Percentiles rank a stretch among this genome's conserved stretches.
phyloP scores from a whole-genome alignment of 768 basidiomycete genomes.

The Suillus decipiens region DNA sequence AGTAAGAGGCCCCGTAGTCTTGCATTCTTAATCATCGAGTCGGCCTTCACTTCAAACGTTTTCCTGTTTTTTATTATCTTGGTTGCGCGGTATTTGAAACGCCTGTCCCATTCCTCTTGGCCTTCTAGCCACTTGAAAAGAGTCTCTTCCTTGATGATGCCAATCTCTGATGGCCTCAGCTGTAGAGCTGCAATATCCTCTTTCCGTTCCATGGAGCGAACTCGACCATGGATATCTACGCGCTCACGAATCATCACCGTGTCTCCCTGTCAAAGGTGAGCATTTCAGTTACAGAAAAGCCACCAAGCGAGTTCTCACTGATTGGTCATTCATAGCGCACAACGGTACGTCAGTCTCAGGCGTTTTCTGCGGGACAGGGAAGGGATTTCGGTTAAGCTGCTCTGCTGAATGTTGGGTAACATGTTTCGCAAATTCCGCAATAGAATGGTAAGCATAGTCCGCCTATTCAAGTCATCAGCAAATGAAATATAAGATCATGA shows the following conservation, averaged over 20 bases:
- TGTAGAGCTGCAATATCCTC: slow-evolving; percentile 54
- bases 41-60: slow-evolving; percentile 48
- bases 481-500: not conserved
- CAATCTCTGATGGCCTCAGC: slow-evolving; percentile 57
- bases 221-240: slow-evolving; percentile 59
- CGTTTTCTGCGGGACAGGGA: slow-evolving; percentile 38
- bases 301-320: not conserved
- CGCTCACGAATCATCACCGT: slow-evolving; percentile 70
- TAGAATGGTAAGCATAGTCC: slow-evolving; percentile 58
- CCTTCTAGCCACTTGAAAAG: slow-evolving; percentile 66
- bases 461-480: slow-evolving; percentile 38
- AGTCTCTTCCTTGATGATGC: slow-evolving; percentile 73
- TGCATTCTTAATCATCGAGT: slow-evolving; percentile 45
- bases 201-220: slow-evolving; percentile 64
- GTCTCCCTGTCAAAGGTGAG: slow-evolving; percentile 19
- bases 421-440: slow-evolving; percentile 58
- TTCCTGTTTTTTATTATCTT: slow-evolving; percentile 45
- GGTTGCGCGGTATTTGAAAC: slow-evolving; percentile 43
- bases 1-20: slow-evolving; percentile 46
- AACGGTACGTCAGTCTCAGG: not conserved
- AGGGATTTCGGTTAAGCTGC: slow-evolving; percentile 44
- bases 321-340: not conserved
- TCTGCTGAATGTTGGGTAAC: slow-evolving; percentile 43
- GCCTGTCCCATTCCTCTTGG: slow-evolving; percentile 62
- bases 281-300: not conserved